Percentiles rank a stretch among this genome's conserved stretches.
phyloP scores from a whole-genome alignment of 106 monocot genomes.

The Acorus gramineus region DNA sequence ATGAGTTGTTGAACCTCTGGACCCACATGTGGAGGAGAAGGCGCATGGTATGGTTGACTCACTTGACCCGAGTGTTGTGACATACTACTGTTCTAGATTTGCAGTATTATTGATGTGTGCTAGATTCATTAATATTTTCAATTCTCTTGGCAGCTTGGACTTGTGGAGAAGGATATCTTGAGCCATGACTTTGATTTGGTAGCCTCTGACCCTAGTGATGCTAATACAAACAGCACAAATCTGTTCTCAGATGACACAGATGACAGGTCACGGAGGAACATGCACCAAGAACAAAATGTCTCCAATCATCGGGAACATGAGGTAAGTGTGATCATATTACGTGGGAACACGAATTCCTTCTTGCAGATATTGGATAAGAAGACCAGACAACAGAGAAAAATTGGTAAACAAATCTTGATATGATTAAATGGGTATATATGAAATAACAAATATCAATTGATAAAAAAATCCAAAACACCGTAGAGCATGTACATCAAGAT shows the following conservation, averaged over 20 bases:
- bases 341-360: not conserved
- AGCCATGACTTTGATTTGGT: conserved; percentile 29
- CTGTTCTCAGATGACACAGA: conserved; percentile 52
- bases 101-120: not conserved
- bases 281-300: conserved; percentile 13
- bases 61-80: not conserved
- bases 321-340: conserved; percentile 11
- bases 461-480: too few species aligned
- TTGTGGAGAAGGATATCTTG: conserved; percentile 52
- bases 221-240: conserved; percentile 44
- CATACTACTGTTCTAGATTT: not conserved
- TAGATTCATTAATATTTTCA: not conserved
- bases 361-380: not conserved
- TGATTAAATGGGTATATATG: too few species aligned
- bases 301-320: conserved; percentile 27
- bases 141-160: conserved; percentile 36
- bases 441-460: too few species aligned
- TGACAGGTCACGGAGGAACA: conserved; percentile 23
- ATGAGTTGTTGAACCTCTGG: conserved; percentile 67
- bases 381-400: too few species aligned
- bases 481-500: too few species aligned
- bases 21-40: conserved; percentile 70
- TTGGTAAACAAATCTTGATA: too few species aligned
- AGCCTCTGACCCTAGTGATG: conserved; percentile 61
- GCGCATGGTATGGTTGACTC: conserved; percentile 35